Conservation (phyloP, 2,329 filamentous ascomycete genomes). For the Byssothecium circinans region DNA sequence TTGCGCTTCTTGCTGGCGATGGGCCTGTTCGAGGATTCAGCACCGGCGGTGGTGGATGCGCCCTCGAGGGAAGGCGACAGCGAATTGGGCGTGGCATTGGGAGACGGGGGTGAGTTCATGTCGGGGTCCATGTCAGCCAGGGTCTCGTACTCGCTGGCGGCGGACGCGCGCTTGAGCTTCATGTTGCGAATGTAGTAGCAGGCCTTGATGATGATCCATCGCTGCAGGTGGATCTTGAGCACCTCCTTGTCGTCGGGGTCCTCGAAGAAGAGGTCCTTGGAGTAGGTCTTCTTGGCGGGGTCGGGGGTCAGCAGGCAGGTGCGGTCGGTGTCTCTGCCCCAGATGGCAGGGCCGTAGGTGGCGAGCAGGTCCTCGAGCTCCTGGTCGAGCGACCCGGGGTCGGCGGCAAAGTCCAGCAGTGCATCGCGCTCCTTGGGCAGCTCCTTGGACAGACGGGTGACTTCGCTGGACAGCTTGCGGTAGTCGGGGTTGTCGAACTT, state of each 20-base stretch:
- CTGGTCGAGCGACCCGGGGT: conserved; percentile 32
- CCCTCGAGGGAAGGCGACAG: conserved; percentile 25
- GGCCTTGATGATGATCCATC: conserved; percentile 45
- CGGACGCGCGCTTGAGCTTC: conserved; percentile 39
- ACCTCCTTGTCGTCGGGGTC: conserved; percentile 21
- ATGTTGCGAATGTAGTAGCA: conserved; percentile 44
- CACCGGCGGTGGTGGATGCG: conserved; percentile 18
- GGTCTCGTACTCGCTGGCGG: conserved; percentile 33
- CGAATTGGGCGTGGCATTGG: conserved; percentile 31
- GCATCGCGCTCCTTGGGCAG: conserved; percentile 42
- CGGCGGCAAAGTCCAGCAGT: conserved; percentile 41
- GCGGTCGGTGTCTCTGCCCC: conserved; percentile 39
- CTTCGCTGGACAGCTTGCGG: conserved; percentile 40
- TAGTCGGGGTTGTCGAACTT: conserved; percentile 44
- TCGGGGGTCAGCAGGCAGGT: conserved; percentile 36
- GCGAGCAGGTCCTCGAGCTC: conserved; percentile 39
- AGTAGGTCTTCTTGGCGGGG: conserved; percentile 39
- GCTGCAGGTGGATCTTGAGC: conserved; percentile 41
- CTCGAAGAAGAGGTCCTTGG: conserved; percentile 37
- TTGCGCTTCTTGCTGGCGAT: conserved; percentile 37
- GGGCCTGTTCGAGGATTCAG: conserved; percentile 25
- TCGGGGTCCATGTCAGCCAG: conserved; percentile 36
- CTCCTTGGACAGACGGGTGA: conserved; percentile 40
- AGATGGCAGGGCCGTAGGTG: conserved; percentile 38
- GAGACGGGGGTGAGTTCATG: conserved; percentile 29